A percentile compares a stretch with the other conserved stretches of the same genome.
Evolutionary conservation across 1,284 basidiomycete genomes (phyloP).

Genomic region (Ganoderma leucocontextum): DNA sequence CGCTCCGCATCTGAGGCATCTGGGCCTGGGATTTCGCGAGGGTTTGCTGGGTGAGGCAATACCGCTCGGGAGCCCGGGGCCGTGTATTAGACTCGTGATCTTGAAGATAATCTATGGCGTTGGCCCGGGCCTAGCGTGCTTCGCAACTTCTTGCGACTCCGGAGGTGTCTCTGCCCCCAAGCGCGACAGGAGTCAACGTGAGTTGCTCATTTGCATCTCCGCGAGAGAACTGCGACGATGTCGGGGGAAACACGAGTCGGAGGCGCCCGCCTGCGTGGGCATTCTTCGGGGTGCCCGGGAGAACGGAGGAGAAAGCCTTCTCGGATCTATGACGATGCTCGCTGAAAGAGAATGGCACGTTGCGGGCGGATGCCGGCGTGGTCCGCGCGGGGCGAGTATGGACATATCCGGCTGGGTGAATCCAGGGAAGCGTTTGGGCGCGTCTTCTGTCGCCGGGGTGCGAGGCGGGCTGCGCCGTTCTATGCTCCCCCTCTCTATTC

Average conservation of each 20-base stretch:
- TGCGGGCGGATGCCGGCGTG: slow-evolving; percentile 3
- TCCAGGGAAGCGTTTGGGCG: slow-evolving; percentile 20
- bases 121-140: slow-evolving; percentile 25
- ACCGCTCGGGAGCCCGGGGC: slow-evolving; percentile 30
- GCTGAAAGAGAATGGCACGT: slow-evolving; percentile 18
- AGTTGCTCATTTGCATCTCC: background rate
- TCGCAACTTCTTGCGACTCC: slow-evolving; percentile 34
- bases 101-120: slow-evolving; percentile 35
- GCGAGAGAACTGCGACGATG: slow-evolving; percentile 13
- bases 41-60: slow-evolving; percentile 21
- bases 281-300: slow-evolving; percentile 20
- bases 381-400: slow-evolving; percentile 10
- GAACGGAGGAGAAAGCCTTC: slow-evolving; percentile 15
- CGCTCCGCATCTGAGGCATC: slow-evolving; percentile 25
- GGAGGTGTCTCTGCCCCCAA: slow-evolving; percentile 25
- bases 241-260: slow-evolving; percentile 15
- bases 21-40: slow-evolving; percentile 17
- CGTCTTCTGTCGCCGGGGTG: slow-evolving; percentile 22
- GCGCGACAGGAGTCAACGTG: slow-evolving; percentile 4
- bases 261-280: slow-evolving; percentile 14
- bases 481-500: slow-evolving; percentile 29
- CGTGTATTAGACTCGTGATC: slow-evolving; percentile 33
- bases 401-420: slow-evolving; percentile 26
- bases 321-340: slow-evolving; percentile 31
- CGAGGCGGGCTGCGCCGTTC: slow-evolving; percentile 33